Conservation (phyloP, 495 filamentous ascomycete species). For the Zalerion maritima region DNA sequence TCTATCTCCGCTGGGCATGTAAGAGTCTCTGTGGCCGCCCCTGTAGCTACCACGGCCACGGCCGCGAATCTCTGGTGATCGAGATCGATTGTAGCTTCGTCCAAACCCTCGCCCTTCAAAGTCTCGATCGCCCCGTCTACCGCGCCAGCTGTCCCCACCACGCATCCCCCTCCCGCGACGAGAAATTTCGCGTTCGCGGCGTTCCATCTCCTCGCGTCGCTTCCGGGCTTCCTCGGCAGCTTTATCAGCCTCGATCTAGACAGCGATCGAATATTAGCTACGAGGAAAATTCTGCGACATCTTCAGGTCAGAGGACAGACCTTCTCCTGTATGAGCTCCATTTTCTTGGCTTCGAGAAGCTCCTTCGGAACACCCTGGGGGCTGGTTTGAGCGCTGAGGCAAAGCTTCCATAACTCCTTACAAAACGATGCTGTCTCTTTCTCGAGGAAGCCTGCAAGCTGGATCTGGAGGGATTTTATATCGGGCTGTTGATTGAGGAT, state of each 20-base stretch:
- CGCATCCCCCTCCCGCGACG: slow-evolving; percentile 47
- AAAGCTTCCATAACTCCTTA: slow-evolving; percentile 83
- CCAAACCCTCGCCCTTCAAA: slow-evolving; percentile 29
- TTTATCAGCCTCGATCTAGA: slow-evolving; percentile 68
- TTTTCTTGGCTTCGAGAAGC: slow-evolving; percentile 87
- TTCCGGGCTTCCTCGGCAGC: slow-evolving; percentile 57
- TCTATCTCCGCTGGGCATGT: slow-evolving; percentile 30
- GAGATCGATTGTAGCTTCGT: slow-evolving; percentile 35
- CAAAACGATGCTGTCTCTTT: slow-evolving; percentile 86
- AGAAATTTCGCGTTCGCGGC: slow-evolving; percentile 44
- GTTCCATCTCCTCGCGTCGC: slow-evolving; percentile 44
- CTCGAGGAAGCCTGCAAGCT: slow-evolving; percentile 86
- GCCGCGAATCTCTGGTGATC: slow-evolving; percentile 44
- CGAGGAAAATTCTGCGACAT: too few species aligned
- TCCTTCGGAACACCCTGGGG: slow-evolving; percentile 88
- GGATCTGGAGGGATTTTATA: slow-evolving; percentile 86
- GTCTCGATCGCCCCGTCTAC: slow-evolving; percentile 33
- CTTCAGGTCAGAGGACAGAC: slow-evolving; percentile 29
- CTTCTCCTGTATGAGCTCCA: slow-evolving; percentile 86
- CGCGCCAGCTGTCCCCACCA: slow-evolving; percentile 33
- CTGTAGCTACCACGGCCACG: slow-evolving; percentile 24
- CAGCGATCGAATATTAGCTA: slow-evolving; percentile 4
- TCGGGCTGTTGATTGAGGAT: slow-evolving; percentile 51
- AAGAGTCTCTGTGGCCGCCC: slow-evolving; percentile 30
- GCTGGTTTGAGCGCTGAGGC: slow-evolving; percentile 77